Evolutionary conservation across 345 rosid species (phyloP).

Genomic region (Syzygium jambos): DNA sequence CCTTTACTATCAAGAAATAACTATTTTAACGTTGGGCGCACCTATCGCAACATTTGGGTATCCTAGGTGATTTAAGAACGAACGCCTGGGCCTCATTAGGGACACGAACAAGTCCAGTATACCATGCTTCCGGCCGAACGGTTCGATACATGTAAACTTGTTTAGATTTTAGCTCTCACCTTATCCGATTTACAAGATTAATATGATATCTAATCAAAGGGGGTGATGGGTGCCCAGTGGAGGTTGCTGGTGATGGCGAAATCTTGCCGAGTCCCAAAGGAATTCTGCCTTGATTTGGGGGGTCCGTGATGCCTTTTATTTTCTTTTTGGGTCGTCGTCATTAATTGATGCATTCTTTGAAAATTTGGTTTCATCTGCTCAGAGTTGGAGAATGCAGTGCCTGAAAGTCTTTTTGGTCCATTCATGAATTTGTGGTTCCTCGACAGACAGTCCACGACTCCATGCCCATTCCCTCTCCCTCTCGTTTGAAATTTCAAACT

Average conservation of each 20-base stretch:
- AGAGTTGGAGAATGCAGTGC: neutral
- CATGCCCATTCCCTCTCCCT: neutral
- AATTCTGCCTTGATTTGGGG: neutral
- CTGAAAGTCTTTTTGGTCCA: neutral
- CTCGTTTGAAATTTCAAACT: conserved; percentile 1
- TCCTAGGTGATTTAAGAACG: neutral
- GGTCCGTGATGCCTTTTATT: neutral
- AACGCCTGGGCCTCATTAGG: neutral
- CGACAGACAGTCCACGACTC: neutral
- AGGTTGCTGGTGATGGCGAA: neutral
- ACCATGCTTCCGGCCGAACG: too few relatives aligned
- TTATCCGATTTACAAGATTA: neutral
- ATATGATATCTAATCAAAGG: neutral
- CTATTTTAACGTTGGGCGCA: neutral
- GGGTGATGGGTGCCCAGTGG: neutral
- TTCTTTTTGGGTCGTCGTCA: neutral
- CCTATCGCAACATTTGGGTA: neutral
- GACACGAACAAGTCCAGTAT: neutral
- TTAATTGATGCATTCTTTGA: neutral
- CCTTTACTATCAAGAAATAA: neutral
- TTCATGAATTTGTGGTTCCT: neutral
- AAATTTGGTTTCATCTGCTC: neutral
- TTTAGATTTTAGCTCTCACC: neutral
- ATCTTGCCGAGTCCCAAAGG: neutral
- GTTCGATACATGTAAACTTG: neutral